A percentile compares a stretch with the other conserved stretches of the same genome.
These are phyloP conservation scores for Ophiostoma novo-ulmi DNA, from an alignment of 2,329 filamentous ascomycete genomes.

Conservation along the genomic window DNA sequence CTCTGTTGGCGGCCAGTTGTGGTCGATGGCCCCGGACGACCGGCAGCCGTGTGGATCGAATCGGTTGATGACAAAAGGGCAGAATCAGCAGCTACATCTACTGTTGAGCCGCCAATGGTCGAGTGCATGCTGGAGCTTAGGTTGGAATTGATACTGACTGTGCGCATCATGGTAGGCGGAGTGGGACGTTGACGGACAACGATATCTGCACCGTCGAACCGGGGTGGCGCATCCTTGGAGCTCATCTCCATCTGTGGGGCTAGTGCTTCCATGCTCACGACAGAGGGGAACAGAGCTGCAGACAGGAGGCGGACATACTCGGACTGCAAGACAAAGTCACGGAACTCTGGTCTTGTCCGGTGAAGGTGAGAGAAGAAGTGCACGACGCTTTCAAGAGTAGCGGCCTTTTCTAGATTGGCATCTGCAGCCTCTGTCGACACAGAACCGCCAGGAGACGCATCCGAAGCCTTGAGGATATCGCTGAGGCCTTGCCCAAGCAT, in stretches of 20 bases:
- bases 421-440: neutral
- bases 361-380: constrained; percentile 77
- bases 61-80: constrained; percentile 40
- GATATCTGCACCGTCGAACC: constrained; percentile 80
- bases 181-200: constrained; percentile 69
- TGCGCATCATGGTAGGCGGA: constrained; percentile 63
- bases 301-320: constrained; percentile 78
- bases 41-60: constrained; percentile 9
- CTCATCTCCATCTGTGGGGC: constrained; percentile 82
- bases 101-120: constrained; percentile 19
- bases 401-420: constrained; percentile 47
- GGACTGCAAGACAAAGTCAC: constrained; percentile 74
- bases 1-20: constrained; percentile 51
- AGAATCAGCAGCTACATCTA: constrained; percentile 18
- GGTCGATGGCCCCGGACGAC: neutral
- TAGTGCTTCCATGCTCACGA: constrained; percentile 80
- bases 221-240: constrained; percentile 72
- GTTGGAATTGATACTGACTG: constrained; percentile 46
- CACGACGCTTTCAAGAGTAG: constrained; percentile 68
- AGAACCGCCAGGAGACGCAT: constrained; percentile 40
- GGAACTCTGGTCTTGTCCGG: constrained; percentile 67
- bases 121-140: constrained; percentile 25
- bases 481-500: constrained; percentile 86
- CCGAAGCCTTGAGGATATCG: constrained; percentile 58
- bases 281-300: constrained; percentile 74